Evolutionary conservation across 2,329 filamentous ascomycete genomes (phyloP).

Genomic region (Albifimbria verrucaria): DNA sequence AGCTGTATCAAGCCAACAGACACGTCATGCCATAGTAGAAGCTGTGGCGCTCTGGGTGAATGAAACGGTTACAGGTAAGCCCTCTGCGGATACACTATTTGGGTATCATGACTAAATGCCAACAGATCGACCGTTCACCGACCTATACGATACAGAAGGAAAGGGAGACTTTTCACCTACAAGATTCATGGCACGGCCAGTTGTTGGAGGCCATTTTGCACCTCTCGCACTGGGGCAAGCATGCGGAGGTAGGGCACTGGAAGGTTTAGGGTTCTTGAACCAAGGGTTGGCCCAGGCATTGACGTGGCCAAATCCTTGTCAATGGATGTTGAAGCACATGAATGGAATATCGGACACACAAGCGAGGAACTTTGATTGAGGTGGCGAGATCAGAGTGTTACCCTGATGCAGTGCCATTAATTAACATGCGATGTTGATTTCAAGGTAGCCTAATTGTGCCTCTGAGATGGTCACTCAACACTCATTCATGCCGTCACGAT

Average conservation of each 20-base stretch:
- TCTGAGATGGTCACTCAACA: too few relatives aligned
- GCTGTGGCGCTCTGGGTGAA: slow-evolving; percentile 79
- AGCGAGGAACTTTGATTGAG: too few relatives aligned
- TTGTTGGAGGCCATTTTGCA: slow-evolving; percentile 82
- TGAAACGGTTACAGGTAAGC: slow-evolving; percentile 66
- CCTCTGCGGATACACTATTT: too few relatives aligned
- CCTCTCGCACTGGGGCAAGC: slow-evolving; percentile 78
- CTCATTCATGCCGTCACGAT: too few relatives aligned
- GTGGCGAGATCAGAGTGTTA: too few relatives aligned
- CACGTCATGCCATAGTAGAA: slow-evolving; percentile 68
- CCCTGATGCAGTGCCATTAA: too few relatives aligned
- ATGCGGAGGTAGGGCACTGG: slow-evolving; percentile 66
- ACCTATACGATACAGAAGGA: slow-evolving; percentile 79
- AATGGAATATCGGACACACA: too few relatives aligned
- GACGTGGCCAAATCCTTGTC: not conserved
- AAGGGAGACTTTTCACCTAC: slow-evolving; percentile 70
- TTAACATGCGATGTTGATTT: too few relatives aligned
- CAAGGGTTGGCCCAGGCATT: slow-evolving; percentile 3
- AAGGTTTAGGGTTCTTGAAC: slow-evolving; percentile 52
- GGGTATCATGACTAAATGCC: not conserved
- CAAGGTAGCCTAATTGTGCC: too few relatives aligned
- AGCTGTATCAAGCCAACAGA: slow-evolving; percentile 67
- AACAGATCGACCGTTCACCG: slow-evolving; percentile 69
- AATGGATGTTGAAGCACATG: not conserved
- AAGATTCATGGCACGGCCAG: slow-evolving; percentile 76